Conservation (phyloP, 2,329 filamentous ascomycete species). For the Colletotrichum somersetense region DNA sequence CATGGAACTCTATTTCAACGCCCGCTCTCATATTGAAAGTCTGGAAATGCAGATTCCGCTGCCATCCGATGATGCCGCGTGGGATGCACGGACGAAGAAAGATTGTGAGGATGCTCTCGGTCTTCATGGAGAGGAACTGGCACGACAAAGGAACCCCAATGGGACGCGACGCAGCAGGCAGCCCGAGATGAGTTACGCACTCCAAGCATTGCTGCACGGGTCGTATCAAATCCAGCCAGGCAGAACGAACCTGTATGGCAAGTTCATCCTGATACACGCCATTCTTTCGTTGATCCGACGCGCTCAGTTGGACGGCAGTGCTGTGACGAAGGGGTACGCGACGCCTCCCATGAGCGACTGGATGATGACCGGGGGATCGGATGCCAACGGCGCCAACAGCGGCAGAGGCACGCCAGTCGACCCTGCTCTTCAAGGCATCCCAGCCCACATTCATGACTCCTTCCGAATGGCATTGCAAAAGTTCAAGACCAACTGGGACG, state of each 20-base stretch:
- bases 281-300: slow-evolving; percentile 71
- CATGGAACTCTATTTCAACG: slow-evolving; percentile 79
- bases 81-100: slow-evolving; percentile 72
- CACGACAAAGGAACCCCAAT: slow-evolving; percentile 68
- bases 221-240: slow-evolving; percentile 72
- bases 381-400: slow-evolving; percentile 54
- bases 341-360: slow-evolving; percentile 73
- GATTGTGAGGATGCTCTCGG: slow-evolving; percentile 76
- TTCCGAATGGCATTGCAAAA: slow-evolving; percentile 73
- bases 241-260: slow-evolving; percentile 78
- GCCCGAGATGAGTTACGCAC: slow-evolving; percentile 71
- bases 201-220: slow-evolving; percentile 71
- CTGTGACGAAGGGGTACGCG: slow-evolving; percentile 56
- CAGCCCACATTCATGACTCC: slow-evolving; percentile 61
- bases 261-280: slow-evolving; percentile 80
- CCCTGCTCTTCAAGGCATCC: slow-evolving; percentile 51
- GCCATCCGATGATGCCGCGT: slow-evolving; percentile 79
- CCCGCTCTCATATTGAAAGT: slow-evolving; percentile 71
- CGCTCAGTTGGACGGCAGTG: slow-evolving; percentile 56
- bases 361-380: slow-evolving; percentile 59
- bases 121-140: slow-evolving; percentile 68
- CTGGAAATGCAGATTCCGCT: slow-evolving; percentile 76
- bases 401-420: slow-evolving; percentile 62
- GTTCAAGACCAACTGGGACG: slow-evolving; percentile 80
- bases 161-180: slow-evolving; percentile 75